Conservation (phyloP, 2,329 filamentous ascomycete genomes). For the Exophiala viscosa region DNA sequence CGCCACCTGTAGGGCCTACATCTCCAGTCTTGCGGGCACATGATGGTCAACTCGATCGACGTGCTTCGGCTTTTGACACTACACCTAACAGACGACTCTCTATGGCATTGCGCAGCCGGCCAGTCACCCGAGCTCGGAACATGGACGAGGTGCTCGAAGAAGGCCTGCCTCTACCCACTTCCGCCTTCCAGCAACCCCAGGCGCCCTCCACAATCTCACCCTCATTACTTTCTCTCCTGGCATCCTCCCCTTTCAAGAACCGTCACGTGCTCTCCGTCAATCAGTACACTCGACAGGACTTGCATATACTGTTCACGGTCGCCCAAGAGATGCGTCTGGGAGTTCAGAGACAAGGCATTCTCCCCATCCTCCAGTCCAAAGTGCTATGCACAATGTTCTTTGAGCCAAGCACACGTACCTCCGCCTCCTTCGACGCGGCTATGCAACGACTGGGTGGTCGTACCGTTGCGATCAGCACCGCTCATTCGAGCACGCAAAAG, state of each 20-base stretch:
- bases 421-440: slow-evolving; percentile 90
- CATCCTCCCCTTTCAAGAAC: slow-evolving; percentile 80
- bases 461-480: slow-evolving; percentile 75
- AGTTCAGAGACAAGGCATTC: slow-evolving; percentile 84
- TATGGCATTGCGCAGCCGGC: slow-evolving; percentile 19
- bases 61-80: slow-evolving; percentile 18
- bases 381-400: slow-evolving; percentile 94
- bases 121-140: slow-evolving; percentile 20
- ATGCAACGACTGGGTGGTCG: slow-evolving; percentile 97
- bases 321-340: slow-evolving; percentile 96
- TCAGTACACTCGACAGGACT: slow-evolving; percentile 79
- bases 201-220: slow-evolving; percentile 54
- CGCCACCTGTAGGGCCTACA: slow-evolving; percentile 52
- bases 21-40: slow-evolving; percentile 39
- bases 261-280: slow-evolving; percentile 88
- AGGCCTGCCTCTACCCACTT: slow-evolving; percentile 27
- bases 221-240: slow-evolving; percentile 66
- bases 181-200: slow-evolving; percentile 40
- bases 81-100: slow-evolving; percentile 23
- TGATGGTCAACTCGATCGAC: slow-evolving; percentile 36
- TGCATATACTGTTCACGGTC: slow-evolving; percentile 92
- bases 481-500: slow-evolving; percentile 85
- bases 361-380: slow-evolving; percentile 80
- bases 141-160: slow-evolving; percentile 27
- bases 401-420: slow-evolving; percentile 94